Percentiles rank a stretch among this genome's conserved stretches.
Evolutionary conservation across 2,329 filamentous ascomycete species (phyloP).

Genomic region (Hysterium pulicare): DNA sequence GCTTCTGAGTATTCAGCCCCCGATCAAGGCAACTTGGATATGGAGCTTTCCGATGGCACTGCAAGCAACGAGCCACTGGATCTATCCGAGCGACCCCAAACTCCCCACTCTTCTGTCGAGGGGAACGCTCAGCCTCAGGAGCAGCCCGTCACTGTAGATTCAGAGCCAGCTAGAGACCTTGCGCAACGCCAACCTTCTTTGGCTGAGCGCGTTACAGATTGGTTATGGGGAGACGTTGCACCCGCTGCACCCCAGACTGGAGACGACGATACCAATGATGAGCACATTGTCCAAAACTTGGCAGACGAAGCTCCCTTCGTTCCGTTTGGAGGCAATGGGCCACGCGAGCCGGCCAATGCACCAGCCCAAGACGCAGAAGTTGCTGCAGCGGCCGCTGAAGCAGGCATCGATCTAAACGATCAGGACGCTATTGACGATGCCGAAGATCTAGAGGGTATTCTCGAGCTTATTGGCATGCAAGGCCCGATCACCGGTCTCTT

Average conservation of each 20-base stretch:
- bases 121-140: no score
- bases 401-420: constrained; percentile 65
- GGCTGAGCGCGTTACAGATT: constrained; percentile 39
- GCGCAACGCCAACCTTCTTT: constrained; percentile 13
- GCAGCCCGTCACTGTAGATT: constrained; percentile 2
- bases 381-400: constrained; percentile 62
- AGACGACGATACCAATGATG: constrained; percentile 48
- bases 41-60: no score
- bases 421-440: constrained; percentile 73
- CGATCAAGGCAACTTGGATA: no score
- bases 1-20: no score
- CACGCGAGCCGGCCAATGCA: constrained; percentile 21
- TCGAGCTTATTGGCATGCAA: constrained; percentile 95
- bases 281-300: constrained; percentile 58
- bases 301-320: constrained; percentile 61
- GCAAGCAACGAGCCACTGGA: no score
- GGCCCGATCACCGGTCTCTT: constrained; percentile 85
- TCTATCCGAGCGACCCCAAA: no score
- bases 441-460: constrained; percentile 92
- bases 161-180: constrained; percentile 8
- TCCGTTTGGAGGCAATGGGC: constrained; percentile 45
- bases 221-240: constrained; percentile 48
- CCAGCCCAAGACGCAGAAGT: constrained; percentile 54
- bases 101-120: no score
- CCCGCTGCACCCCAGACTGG: constrained; percentile 18